Evolutionary conservation across 2,329 filamentous ascomycete genomes (phyloP).

Genomic region (Talaromyces sp.): DNA sequence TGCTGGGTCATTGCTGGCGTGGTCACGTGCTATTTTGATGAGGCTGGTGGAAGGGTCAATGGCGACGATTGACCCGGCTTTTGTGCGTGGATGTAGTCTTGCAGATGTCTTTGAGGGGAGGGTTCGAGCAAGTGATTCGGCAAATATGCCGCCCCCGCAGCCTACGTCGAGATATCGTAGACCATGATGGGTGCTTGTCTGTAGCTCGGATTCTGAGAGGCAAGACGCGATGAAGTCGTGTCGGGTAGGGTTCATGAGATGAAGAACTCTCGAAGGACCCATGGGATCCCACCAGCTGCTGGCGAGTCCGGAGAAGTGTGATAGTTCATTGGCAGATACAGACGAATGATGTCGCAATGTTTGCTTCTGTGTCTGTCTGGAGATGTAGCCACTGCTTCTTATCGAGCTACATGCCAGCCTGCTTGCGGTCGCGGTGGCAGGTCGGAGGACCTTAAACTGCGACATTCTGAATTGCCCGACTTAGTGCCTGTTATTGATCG

Average conservation of each 20-base stretch:
- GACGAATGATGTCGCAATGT: conserved; percentile 50
- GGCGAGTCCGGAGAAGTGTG: conserved; percentile 91
- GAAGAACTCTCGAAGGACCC: conserved; percentile 84
- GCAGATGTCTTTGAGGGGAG: conserved; percentile 28
- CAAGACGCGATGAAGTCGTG: conserved; percentile 86
- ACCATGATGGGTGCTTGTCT: conserved; percentile 30
- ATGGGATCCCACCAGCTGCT: conserved; percentile 97
- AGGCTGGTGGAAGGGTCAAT: conserved; percentile 45
- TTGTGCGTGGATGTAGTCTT: conserved; percentile 27
- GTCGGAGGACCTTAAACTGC: conserved; percentile 3
- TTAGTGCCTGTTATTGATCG: neutral
- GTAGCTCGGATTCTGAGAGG: conserved; percentile 53
- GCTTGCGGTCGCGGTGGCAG: conserved; percentile 11
- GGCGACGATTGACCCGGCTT: conserved; percentile 43
- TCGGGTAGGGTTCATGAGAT: conserved; percentile 96
- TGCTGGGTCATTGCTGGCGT: conserved; percentile 70
- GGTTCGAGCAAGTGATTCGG: conserved; percentile 59
- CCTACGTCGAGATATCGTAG: conserved; percentile 84
- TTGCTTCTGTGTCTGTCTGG: conserved; percentile 1
- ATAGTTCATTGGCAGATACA: conserved; percentile 84
- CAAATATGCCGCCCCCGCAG: conserved; percentile 95
- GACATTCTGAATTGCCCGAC: neutral
- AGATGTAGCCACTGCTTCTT: neutral
- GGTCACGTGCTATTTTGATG: conserved; percentile 65
- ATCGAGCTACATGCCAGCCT: conserved; percentile 7